phyloP scores from a whole-genome alignment of 305 asterid species.

The Solanum hybrid region DNA sequence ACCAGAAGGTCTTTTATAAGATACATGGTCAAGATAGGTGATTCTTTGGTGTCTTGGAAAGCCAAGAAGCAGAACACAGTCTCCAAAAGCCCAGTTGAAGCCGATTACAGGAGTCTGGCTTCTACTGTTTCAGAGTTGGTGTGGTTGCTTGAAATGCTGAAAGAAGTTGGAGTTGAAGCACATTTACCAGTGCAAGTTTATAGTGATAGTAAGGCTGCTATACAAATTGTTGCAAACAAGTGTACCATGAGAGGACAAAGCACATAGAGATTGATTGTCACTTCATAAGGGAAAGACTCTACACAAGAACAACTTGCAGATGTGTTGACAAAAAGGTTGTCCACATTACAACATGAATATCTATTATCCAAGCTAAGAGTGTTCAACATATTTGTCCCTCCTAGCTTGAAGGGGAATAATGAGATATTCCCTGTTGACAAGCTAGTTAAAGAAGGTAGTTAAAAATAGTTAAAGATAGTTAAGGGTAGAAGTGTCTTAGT shows the following conservation, averaged over 20 bases:
- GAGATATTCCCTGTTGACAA: background rate
- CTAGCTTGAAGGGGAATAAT: background rate
- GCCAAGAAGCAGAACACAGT: background rate
- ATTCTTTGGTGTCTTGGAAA: background rate
- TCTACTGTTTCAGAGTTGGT: background rate
- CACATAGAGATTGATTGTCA: background rate
- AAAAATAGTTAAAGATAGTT: background rate
- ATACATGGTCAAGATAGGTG: background rate
- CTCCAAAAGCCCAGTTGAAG: background rate
- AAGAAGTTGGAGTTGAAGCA: background rate
- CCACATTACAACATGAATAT: background rate
- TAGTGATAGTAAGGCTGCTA: background rate
- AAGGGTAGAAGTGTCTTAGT: background rate
- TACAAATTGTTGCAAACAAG: background rate
- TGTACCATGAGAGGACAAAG: background rate
- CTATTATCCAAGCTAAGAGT: background rate
- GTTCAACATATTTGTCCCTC: background rate
- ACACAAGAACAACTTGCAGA: background rate
- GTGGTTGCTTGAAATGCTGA: background rate
- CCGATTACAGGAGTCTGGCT: background rate
- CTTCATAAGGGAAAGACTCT: background rate
- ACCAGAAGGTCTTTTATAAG: background rate
- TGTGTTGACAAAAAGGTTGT: background rate
- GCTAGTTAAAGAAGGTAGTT: background rate
- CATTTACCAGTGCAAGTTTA: background rate